Base-by-base conservation (phyloP, 331 rosid species). In the Acacia concinna region DNA sequence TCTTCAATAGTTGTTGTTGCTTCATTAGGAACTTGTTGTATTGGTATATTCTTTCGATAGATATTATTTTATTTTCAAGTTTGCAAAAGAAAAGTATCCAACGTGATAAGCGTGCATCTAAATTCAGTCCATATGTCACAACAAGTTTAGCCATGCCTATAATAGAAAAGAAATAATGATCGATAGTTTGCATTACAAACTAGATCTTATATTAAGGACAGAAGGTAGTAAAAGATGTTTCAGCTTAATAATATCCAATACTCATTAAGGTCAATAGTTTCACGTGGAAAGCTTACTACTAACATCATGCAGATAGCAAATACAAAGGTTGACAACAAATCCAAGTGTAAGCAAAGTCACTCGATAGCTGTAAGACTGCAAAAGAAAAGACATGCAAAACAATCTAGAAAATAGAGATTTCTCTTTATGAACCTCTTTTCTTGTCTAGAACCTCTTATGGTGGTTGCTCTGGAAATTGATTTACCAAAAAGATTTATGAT, bases 31-130 rank as follows among this genome's bases (percentile, higher is more conserved):
- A 95, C 83, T 86, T 93, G 85, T 96, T 91, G 90, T 95, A 91
- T 85, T 95, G 98, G 79, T 95, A 95, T 73, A 95, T 95, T 86
- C 97, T 95, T 86, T 95, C 99, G 37, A 93, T 90, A 68, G 99
- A 95, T 79, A 95, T 95, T 76, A 95, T 95, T 87, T 95, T 93
- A 83, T 95, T 95, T 87, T 95, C 99, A 71, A 95, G 99, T 88
- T 93, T 95, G 90, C 98, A 95, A 82, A 95, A 95, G 87, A 96
- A 93, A 69, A 93, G 98, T 83, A 95, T 91, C 99, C 99, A 95
- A 68, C 94, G 88, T 6, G 99, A 95, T 65, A 95, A 73, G 27
- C 97, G 94, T 66, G 87, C 92, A 83, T 93, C 93, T 76, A 95
- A 87, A 84, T 95, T 93, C 80, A 95, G 87, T 72, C 99, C 98